Base-by-base conservation (phyloP, 176 grass and related monocot species). In the Puya raimondii region DNA sequence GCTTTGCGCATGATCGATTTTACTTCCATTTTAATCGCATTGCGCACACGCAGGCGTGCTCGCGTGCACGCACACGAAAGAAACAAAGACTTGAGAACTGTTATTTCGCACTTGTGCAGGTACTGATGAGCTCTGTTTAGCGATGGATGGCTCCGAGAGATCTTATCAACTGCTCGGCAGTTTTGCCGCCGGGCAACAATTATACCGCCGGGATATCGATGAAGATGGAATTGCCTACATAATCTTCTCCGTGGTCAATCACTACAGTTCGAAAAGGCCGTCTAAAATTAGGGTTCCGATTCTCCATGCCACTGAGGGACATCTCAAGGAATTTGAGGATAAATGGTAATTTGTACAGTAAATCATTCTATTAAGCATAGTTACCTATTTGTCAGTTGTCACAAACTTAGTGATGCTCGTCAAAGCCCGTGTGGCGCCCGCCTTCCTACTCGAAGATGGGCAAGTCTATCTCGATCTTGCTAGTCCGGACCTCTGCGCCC, bases 81-180 rank as follows among this genome's bases (percentile, higher is more conserved):
- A 42, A 42, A 7, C 33, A 42, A 7, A 42, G 5, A 42, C 4
- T 42, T 42, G 33, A 42, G 33, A 42, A 42, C 4, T 42, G 33
- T 42, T 42, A 7, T 23, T 61, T 50, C 14, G 50, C 16, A 18
- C 25, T 49, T 6, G 64, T 51, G 26, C 81, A 95, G 87, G 91
- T 64, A 86, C 80, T 3, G 71, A 79, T 0, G 83, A 96, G 64
- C 23, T 88, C 0, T 96, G 91, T 59, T 29, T 91, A 4, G 72
- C 85, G 51, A 96, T 96, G 85, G 88, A 88, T 71, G 91, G 91
- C 51, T 91, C 91, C 2, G 59, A 82, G 63, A 88, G 58, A 57
- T 96, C 88, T 47, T 91, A 96, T 82, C 85, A 86, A 51, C 79
- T 96, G 65, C 80, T 96, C 0, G 85, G 91, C 21, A 81, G 89